phyloP scores from a whole-genome alignment of 225 moss, liverwort and hornwort genomes.

The Physcomitrellopsis africana region DNA sequence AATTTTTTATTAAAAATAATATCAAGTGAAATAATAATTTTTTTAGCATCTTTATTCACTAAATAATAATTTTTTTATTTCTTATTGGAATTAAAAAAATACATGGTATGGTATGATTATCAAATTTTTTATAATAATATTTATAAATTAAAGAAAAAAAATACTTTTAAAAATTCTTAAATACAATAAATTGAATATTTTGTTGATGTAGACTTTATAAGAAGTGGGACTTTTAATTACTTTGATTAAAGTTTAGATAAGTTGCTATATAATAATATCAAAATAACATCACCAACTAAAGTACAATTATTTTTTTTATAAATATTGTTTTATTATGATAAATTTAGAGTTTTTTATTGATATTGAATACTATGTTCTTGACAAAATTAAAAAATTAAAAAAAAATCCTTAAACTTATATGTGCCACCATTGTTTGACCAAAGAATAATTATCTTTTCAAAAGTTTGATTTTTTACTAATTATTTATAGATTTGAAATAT shows the following conservation, averaged over 20 bases:
- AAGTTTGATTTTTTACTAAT: conserved; percentile 1
- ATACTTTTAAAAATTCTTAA: not conserved
- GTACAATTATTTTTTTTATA: not conserved
- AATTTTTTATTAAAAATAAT: not conserved
- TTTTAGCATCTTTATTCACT: not conserved
- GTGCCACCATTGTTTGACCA: conserved; percentile 5
- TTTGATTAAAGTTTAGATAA: not conserved
- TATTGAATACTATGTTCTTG: no score
- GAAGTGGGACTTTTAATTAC: not conserved
- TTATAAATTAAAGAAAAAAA: not conserved
- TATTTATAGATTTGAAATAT: conserved; percentile 10
- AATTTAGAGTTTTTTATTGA: not conserved
- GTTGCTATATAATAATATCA: no score
- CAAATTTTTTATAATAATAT: no score
- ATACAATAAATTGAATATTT: not conserved
- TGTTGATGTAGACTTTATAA: not conserved
- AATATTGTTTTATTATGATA: not conserved
- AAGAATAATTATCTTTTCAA: conserved; percentile 5
- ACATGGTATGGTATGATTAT: not conserved
- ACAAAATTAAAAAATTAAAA: no score
- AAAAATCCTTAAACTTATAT: not conserved
- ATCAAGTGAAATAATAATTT: not conserved
- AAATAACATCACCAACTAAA: not conserved
- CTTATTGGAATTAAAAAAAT: no score
- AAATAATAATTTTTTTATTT: not conserved